phyloP scores from a whole-genome alignment of 1,139 yeast species.

The Blastobotrys proliferans region DNA sequence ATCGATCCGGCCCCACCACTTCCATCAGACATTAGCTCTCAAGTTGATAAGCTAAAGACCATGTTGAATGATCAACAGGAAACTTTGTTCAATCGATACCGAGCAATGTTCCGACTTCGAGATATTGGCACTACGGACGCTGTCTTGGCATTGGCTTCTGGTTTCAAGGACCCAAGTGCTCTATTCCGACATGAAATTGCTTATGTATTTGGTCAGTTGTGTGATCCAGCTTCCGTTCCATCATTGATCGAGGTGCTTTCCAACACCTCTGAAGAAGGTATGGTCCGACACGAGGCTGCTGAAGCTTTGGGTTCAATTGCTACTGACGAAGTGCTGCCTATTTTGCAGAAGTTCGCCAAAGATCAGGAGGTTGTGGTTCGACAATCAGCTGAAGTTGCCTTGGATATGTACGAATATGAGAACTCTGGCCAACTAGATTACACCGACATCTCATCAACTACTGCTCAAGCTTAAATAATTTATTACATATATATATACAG shows the following conservation, averaged over 20 bases:
- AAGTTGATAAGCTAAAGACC: slow-evolving; percentile 59
- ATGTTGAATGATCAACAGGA: slow-evolving; percentile 71
- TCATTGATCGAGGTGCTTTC: slow-evolving; percentile 76
- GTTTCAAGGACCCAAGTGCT: slow-evolving; percentile 87
- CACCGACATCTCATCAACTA: slow-evolving; percentile 39
- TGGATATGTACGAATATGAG: slow-evolving; percentile 97
- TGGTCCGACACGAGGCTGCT: slow-evolving; percentile 99
- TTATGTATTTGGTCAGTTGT: slow-evolving; percentile 94
- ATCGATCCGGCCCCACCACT: slow-evolving; percentile 99
- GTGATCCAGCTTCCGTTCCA: slow-evolving; percentile 91
- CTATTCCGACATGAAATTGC: slow-evolving; percentile 97
- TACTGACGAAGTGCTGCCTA: slow-evolving; percentile 92
- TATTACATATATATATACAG: background rate
- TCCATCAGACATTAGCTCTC: slow-evolving; percentile 43
- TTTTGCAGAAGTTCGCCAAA: slow-evolving; percentile 68
- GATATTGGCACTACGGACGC: slow-evolving; percentile 94
- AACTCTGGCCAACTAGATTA: slow-evolving; percentile 81
- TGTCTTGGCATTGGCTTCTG: slow-evolving; percentile 83
- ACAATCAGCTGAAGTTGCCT: slow-evolving; percentile 93
- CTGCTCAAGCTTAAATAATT: background rate
- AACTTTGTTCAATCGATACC: slow-evolving; percentile 87
- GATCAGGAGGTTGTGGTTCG: slow-evolving; percentile 89
- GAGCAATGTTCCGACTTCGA: slow-evolving; percentile 97
- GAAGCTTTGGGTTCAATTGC: slow-evolving; percentile 98
- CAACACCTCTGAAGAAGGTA: slow-evolving; percentile 79